Percentiles rank a stretch among this genome's conserved stretches.
Conservation (phyloP, 2,329 filamentous ascomycete species). For the Trichoderma hamatum region DNA sequence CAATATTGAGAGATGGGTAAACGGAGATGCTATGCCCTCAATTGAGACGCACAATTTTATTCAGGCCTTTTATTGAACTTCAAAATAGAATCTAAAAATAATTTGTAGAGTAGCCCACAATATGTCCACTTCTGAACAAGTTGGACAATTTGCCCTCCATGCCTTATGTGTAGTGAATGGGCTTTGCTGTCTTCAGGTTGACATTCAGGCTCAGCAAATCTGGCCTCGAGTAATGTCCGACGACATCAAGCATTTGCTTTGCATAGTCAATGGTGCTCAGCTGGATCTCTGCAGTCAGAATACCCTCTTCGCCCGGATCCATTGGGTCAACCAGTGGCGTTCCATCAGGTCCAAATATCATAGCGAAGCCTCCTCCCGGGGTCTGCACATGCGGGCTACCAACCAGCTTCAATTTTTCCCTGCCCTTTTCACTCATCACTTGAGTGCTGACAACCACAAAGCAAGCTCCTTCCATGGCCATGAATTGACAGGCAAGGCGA, state of each 20-base stretch:
- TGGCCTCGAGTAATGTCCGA: slow-evolving; percentile 39
- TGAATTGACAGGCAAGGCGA: not conserved
- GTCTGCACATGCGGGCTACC: slow-evolving; percentile 2
- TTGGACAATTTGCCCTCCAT: too few species aligned
- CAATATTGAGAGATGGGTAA: too few species aligned
- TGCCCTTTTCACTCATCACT: not conserved
- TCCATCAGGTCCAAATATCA: slow-evolving; percentile 57
- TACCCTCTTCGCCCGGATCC: slow-evolving; percentile 47
- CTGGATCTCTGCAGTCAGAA: slow-evolving; percentile 53
- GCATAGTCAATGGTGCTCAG: slow-evolving; percentile 44
- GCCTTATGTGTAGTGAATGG: not conserved
- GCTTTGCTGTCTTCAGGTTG: slow-evolving; percentile 29
- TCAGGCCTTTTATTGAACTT: too few species aligned
- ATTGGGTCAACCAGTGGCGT: slow-evolving; percentile 46
- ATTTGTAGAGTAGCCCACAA: too few species aligned
- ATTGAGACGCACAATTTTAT: too few species aligned
- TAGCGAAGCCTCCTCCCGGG: slow-evolving; percentile 51
- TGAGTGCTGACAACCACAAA: not conserved
- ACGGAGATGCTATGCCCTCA: too few species aligned
- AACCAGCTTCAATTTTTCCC: not conserved
- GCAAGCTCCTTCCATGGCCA: slow-evolving; percentile 8
- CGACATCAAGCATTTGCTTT: slow-evolving; percentile 43
- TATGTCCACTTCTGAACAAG: too few species aligned
- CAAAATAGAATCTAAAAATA: too few species aligned
- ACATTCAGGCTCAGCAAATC: slow-evolving; percentile 44